Base-by-base conservation (phyloP, 805 yeast genomes). In the Jamesozyma lodderae region DNA sequence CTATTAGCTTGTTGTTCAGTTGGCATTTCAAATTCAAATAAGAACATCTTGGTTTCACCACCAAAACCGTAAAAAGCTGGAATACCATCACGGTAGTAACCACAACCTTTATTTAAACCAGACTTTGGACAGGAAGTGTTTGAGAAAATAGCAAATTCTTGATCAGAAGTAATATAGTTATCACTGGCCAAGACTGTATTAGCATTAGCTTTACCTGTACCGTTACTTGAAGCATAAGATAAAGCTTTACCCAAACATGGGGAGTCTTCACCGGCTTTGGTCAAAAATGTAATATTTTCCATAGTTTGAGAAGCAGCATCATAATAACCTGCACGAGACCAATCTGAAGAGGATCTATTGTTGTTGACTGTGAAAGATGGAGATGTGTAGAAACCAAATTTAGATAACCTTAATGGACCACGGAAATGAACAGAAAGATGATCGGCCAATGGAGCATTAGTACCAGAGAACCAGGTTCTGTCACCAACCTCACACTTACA, bases 391-490 rank as follows among this genome's bases (percentile, higher is more conserved):
- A 64, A 77, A 4, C 76, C 88, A 53, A 81, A 81, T 46, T 73
- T 66, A 40, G 63, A 64, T 47, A 81, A 64, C 8, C 64, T 59
- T 42, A 81, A 59, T 3, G 92, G 92, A 24, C 92, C 92, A 61
- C 92, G 73, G 57, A 81, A 72, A 55, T 81, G 92, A 9, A 81
- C 87, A 1, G 86, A 76, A 10, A 81, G 64, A 46, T 75, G 83
- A 39, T 69, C 77, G 46, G 78, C 60, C 27, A 80, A 49, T 1
- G 92, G 92, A 13, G 86, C 65, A 53, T 78, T 78, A 4, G 74
- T 38, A 18, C 90, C 88, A 9, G 68, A 59, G 34, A 60, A 60
- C 52, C 55, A 53, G 15, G 42, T 41, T 11, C 43, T 36, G 9
- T 50, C 51, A 23, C 43, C 58, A 4, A 51, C 55, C 21, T 52